A percentile compares a stretch with the other conserved stretches of the same genome.
Evolutionary conservation across 768 basidiomycete species (phyloP).

Genomic region (Leucocoprinus leucothites): DNA sequence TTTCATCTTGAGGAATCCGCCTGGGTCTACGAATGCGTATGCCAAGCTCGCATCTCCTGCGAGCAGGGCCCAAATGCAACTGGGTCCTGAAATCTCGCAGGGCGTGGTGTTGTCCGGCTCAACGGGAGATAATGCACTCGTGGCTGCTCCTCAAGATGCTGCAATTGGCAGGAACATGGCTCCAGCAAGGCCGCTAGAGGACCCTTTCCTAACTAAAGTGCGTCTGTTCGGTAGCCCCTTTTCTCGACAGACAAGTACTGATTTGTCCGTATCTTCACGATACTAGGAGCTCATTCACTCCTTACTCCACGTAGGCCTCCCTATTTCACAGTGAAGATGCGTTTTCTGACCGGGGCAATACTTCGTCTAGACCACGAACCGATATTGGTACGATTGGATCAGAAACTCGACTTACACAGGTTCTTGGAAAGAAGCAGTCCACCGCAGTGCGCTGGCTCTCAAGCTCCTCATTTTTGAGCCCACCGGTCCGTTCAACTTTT

Average conservation of each 20-base stretch:
- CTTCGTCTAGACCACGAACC: slow-evolving; percentile 53
- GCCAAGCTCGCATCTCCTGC: slow-evolving; percentile 6
- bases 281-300: slow-evolving; percentile 51
- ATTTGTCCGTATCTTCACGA: not conserved
- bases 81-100: not conserved
- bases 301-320: slow-evolving; percentile 48
- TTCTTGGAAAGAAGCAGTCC: slow-evolving; percentile 93
- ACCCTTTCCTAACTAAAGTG: slow-evolving; percentile 71
- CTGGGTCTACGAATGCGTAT: slow-evolving; percentile 20
- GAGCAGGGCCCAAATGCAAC: not conserved
- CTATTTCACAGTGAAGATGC: not conserved
- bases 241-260: slow-evolving; percentile 29
- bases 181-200: slow-evolving; percentile 24
- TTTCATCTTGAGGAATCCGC: slow-evolving; percentile 77
- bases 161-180: not conserved
- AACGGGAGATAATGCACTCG: not conserved
- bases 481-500: slow-evolving; percentile 46
- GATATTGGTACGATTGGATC: slow-evolving; percentile 90
- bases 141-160: not conserved
- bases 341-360: not conserved
- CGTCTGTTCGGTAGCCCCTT: no score
- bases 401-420: slow-evolving; percentile 86
- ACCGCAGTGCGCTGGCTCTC: slow-evolving; percentile 88
- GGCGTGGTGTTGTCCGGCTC: not conserved
- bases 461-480: slow-evolving; percentile 94